A percentile compares a stretch with the other conserved stretches of the same genome.
These are phyloP conservation scores for Scutellaria galericulata DNA, from an alignment of 257 asterid genomes.

Conservation along the genomic window DNA sequence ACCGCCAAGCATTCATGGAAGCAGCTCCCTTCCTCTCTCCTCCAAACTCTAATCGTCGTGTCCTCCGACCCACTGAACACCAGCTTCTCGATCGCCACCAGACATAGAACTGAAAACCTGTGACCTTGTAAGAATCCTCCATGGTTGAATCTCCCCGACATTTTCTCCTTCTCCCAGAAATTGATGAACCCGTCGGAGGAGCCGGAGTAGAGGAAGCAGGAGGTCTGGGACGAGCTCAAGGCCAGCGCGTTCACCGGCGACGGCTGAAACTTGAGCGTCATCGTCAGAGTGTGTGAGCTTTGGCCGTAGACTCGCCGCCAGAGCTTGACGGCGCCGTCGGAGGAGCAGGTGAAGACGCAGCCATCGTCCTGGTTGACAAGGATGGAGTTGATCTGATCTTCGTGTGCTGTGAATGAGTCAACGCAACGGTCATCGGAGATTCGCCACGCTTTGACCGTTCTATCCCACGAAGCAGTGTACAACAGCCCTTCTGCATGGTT, in stretches of 20 bases:
- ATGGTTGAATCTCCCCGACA: conserved; percentile 74
- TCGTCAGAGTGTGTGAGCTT: conserved; percentile 76
- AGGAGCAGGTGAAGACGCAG: conserved; percentile 74
- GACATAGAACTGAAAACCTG: conserved; percentile 71
- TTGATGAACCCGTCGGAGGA: conserved; percentile 86
- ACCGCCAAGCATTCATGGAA: conserved; percentile 90
- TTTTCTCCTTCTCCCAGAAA: conserved; percentile 90
- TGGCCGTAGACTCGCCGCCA: conserved; percentile 87
- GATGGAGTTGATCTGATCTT: conserved; percentile 63
- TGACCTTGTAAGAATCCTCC: conserved; percentile 92
- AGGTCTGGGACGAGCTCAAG: conserved; percentile 43
- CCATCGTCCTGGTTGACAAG: conserved; percentile 76
- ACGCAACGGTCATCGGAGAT: conserved; percentile 64
- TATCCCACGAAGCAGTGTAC: conserved; percentile 83
- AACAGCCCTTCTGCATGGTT: conserved; percentile 79
- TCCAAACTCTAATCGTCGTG: conserved; percentile 82
- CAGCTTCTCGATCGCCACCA: conserved; percentile 72
- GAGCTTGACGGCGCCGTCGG: conserved; percentile 78
- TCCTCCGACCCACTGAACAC: conserved; percentile 92
- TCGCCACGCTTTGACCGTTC: conserved; percentile 69
- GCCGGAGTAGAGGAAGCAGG: conserved; percentile 84
- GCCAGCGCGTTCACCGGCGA: conserved; percentile 79
- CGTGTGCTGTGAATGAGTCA: conserved; percentile 76
- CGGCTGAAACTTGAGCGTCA: conserved; percentile 75
- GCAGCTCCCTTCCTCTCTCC: conserved; percentile 86